Evolutionary conservation across 768 basidiomycete genomes (phyloP).

Genomic region (Coprinopsis sp.): DNA sequence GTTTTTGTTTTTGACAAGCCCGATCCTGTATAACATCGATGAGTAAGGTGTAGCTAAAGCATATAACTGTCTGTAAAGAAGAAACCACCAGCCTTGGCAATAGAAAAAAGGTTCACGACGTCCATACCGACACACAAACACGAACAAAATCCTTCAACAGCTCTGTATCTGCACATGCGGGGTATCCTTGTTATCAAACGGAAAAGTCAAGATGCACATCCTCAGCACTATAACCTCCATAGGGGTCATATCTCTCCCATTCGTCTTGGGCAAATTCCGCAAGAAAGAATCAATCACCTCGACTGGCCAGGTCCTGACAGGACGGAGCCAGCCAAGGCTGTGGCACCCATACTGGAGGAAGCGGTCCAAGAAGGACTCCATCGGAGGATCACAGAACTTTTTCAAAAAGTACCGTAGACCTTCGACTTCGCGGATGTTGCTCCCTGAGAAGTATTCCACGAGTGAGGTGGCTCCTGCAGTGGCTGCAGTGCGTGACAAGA

Average conservation of each 20-base stretch:
- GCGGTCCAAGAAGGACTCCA: not conserved
- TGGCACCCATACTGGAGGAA: constrained; percentile 6
- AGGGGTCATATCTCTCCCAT: not conserved
- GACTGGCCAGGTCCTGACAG: not conserved
- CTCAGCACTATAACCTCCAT: constrained; percentile 1
- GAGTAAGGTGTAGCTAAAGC: too few species aligned
- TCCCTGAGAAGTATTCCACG: not conserved
- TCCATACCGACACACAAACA: too few species aligned
- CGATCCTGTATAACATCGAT: too few species aligned
- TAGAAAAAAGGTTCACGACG: too few species aligned
- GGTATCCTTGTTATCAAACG: not conserved
- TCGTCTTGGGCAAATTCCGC: not conserved
- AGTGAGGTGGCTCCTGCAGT: too few species aligned
- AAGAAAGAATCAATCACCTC: constrained; percentile 1
- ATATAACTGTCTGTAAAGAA: too few species aligned
- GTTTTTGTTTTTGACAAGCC: too few species aligned
- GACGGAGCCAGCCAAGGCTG: not conserved
- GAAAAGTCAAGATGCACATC: not conserved
- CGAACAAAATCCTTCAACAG: too few species aligned
- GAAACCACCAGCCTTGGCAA: too few species aligned
- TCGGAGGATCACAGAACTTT: not conserved
- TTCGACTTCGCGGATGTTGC: not conserved
- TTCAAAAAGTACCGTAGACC: not conserved
- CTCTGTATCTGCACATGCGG: too few species aligned
- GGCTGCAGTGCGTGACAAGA: too few species aligned